Base-by-base conservation (phyloP, 306 rosid species). In the Spatholobus suberectus region DNA sequence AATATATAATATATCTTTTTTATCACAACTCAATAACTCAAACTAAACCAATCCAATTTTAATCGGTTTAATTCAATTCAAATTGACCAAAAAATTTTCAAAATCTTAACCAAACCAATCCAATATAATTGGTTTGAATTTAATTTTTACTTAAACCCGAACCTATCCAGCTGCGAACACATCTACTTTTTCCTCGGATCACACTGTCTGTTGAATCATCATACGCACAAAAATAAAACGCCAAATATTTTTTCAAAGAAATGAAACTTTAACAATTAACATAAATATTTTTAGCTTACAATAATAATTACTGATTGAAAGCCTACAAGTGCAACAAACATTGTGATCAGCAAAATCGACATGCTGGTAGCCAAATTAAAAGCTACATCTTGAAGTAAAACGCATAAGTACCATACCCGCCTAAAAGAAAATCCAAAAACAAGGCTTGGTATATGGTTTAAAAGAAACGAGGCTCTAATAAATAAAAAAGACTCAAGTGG, bases 361-460 rank as follows among this genome's bases (percentile, higher is more conserved):
- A 78, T 12, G 79, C 74, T 52, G 57, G 37, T 46, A 80, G 84
- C 68, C 84, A 81, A 76, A 37, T 26, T 32, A 32, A 20, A 80
- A 66, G 84, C 86, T 77, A 82, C 69, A 75, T 40, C 87, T 37
- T 57, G 84, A 57, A 57, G 63, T 41, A 27, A 59, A 57, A 46
- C 46, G 27, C 51, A 34, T 8, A 11, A 46, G 74, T 34, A 54
- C 81, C 78, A 78, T 32, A 70, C 73, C 79, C 26, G n/a, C 82
- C 88, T 67, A 80, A 83, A 70, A 57, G 77, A 81, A 86, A 68
- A 20, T 63, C 83, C 78, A 69, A 84, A n/a, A 84, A 82, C 54
- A 75, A 63, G 73, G 80, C 73, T 62, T 23, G 75, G 9, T 49
- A 3, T 58, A 68, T 47, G 66, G 72, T 61, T 40, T 5, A 10